A percentile compares a stretch with the other conserved stretches of the same genome.
Evolutionary conservation across 2,329 filamentous ascomycete species (phyloP).

Genomic region (Talaromyces sp.): DNA sequence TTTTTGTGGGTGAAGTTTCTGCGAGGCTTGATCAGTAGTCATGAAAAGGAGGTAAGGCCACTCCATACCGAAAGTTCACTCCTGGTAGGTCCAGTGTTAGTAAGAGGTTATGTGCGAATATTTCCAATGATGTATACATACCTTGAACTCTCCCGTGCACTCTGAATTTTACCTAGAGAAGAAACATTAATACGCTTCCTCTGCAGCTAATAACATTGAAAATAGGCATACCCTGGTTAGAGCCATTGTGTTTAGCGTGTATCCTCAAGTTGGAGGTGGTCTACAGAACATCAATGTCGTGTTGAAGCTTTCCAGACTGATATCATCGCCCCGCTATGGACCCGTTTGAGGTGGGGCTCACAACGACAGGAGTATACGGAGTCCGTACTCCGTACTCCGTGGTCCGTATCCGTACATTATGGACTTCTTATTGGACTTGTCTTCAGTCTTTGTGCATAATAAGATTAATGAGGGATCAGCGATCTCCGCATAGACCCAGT

Average conservation of each 20-base stretch:
- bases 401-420: background rate
- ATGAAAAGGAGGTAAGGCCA: too few relatives aligned
- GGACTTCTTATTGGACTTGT: background rate
- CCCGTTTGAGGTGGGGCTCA: background rate
- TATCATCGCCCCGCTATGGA: background rate
- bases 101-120: too few relatives aligned
- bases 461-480: background rate
- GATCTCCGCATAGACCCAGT: too few relatives aligned
- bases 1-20: slow-evolving; percentile 40
- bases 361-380: background rate
- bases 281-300: background rate
- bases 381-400: too few relatives aligned
- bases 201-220: background rate
- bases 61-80: slow-evolving; percentile 45
- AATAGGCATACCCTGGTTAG: slow-evolving; percentile 6
- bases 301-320: background rate
- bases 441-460: background rate
- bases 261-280: background rate
- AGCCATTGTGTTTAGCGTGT: background rate
- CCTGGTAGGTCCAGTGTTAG: slow-evolving; percentile 19
- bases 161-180: slow-evolving; percentile 32
- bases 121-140: slow-evolving; percentile 25
- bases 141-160: slow-evolving; percentile 69
- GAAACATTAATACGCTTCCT: background rate
- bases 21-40: background rate